Base-by-base conservation (phyloP, 805 yeast genomes). In the Saccharomycopsis malanga region DNA sequence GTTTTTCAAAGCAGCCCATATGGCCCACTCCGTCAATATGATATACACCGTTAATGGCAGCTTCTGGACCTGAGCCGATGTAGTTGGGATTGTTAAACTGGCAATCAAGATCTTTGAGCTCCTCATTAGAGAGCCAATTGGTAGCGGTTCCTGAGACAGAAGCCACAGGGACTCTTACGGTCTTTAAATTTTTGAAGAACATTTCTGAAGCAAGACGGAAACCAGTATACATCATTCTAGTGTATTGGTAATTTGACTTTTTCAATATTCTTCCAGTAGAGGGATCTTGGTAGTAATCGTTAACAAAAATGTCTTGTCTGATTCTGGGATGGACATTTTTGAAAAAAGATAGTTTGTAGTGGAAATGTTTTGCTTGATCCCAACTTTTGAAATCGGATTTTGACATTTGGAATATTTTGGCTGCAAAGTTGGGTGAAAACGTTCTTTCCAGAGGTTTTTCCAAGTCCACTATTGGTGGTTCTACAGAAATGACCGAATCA, bases 401-500 rank as follows among this genome's bases (percentile, higher is more conserved):
- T 12, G 6, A 9, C 30, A 27, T 7, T 7, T 7, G 10, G 12
- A 27, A 27, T 12, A 27, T 12, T 12, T 27, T 27, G 10, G 7
- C 30, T 7, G 30, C 30, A 9, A 12, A 12, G 30, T 27, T 27
- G n/a, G n/a, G n/a, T n/a, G n/a, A n/a, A n/a, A n/a, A n/a, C n/a
- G n/a, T n/a, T n/a, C n/a, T n/a, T n/a, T n/a, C n/a, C n/a, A n/a
- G n/a, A 12, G 30, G 30, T 27, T 12, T 27, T 12, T 27, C 10
- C 30, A 12, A 12, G 30, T 27, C 15, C 17, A 6, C 35, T 20
- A 32, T 17, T 9, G 83, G 86, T 0, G 88, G 83, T 55, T 83
- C 91, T 20, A 81, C 62, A 1, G 74, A 63, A 2, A 83, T 59
- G 9, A 75, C 65, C 5, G 77, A 67, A 49, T 77, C 78, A 56